phyloP scores from a whole-genome alignment of 495 filamentous ascomycete genomes.

The Rhizodiscina lignyota region DNA sequence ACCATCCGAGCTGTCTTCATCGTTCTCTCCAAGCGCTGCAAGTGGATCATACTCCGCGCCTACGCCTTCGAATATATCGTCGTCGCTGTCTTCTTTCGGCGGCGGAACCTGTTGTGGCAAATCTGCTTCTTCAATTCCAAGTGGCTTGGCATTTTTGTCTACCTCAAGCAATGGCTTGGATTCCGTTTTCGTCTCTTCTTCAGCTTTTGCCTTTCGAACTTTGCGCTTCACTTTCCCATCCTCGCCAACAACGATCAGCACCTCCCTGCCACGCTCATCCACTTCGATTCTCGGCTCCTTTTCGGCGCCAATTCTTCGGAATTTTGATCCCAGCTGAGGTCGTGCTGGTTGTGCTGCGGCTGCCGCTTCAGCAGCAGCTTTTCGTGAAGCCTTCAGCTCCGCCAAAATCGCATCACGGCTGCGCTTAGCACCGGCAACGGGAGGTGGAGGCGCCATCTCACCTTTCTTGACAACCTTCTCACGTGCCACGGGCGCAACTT shows the following conservation, averaged over 20 bases:
- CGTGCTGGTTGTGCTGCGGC: conserved; percentile 32
- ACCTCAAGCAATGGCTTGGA: conserved; percentile 41
- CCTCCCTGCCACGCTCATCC: conserved; percentile 60
- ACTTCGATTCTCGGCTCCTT: conserved; percentile 58
- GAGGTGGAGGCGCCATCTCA: conserved; percentile 30
- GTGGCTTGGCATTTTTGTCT: conserved; percentile 44
- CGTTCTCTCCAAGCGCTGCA: conserved; percentile 45
- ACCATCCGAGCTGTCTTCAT: conserved; percentile 25
- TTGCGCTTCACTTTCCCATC: conserved; percentile 82
- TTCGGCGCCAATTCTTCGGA: conserved; percentile 54
- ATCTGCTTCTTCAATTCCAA: conserved; percentile 54
- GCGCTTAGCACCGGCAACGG: conserved; percentile 46
- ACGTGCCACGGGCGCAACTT: conserved; percentile 35
- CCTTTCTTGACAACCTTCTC: conserved; percentile 56
- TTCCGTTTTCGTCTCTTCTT: conserved; percentile 18
- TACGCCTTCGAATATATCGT: conserved; percentile 74
- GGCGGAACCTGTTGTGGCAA: too few species aligned
- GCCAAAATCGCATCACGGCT: conserved; percentile 71
- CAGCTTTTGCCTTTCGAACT: conserved; percentile 36
- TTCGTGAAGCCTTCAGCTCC: conserved; percentile 59
- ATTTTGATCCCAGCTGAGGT: conserved; percentile 51
- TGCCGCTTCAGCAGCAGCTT: conserved; percentile 38
- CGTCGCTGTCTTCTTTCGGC: conserved; percentile 34
- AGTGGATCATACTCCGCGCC: conserved; percentile 82
- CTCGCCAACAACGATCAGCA: conserved; percentile 72